Base-by-base conservation (phyloP, 192 early-diverging fungal genomes). In the Geosiphon pyriformis region DNA sequence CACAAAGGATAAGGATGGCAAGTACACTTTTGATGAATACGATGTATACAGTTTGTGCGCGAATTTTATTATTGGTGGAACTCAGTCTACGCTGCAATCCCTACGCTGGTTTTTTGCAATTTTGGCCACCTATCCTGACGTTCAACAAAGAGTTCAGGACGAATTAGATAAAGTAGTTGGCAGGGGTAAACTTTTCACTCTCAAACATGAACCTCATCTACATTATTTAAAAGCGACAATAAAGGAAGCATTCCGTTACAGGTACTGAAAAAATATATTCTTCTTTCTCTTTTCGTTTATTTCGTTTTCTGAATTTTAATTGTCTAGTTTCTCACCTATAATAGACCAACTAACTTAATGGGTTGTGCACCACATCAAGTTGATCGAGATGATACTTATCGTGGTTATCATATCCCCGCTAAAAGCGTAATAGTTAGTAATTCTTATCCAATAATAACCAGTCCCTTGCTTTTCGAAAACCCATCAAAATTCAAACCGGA, bases 401-500 rank as follows among this genome's bases (percentile, higher is more conserved):
- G 29, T 29, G 54, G 54, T 29, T 56, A 56, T 56, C 20, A 56
- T 20, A 56, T 56, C 30, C 54, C 54, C 23, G 54, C 30, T 29
- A 56, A 56, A 29, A 0, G 25, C 1, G 17, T 3, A 22, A 31
- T 56, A 8, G 2, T 56, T 29, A 17, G 6, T 29, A 56, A 29
- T 56, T 56, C 3, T 30, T 29, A 56, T 29, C 18, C 54, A 1
- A 29, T 29, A 29, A 23, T 29, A n/a, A 29, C 30, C n/a, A 57
- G 29, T 30, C 25, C 23, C 7, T n/a, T 29, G 30, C 55, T 57
- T 57, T 30, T 29, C 18, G 55, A 57, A 2, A 17, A 18, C 1
- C 55, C 55, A 57, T n/a, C 25, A 29, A 29, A 57, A 57, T 57
- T 57, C 30, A n/a, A 30, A 29, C 55, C 55, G 25, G 55, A 57